Base-by-base conservation (phyloP, 164 flowering plant species). In the Vitis amurensis region DNA sequence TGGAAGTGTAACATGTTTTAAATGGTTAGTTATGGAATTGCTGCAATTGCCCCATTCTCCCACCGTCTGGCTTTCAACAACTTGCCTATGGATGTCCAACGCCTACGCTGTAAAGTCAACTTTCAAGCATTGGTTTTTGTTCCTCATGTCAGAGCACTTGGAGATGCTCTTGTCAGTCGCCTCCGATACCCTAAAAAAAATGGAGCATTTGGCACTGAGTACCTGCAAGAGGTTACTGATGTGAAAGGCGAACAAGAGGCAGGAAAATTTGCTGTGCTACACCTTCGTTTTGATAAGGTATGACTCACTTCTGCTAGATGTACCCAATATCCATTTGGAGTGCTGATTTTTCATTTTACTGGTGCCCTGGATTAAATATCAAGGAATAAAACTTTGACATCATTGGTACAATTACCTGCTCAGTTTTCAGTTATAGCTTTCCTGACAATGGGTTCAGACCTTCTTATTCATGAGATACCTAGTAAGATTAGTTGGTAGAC, bases 251-350 rank as follows among this genome's bases (percentile, higher is more conserved):
- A 64, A 23, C 77, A 71, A 65, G 75, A 75, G 17, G 69, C 76
- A 15, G 80, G 84, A 74, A 96, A 91, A 68, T 93, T 88, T 80
- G 97, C 82, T 62, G 99, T 88, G 59, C 85, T 96, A 12, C 99
- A 96, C 70, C 98, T 96, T 78, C 91, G 99, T 11, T 96, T 96
- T 79, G 99, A 96, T 71, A 96, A 96, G 94, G 99, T 89, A 88
- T 59, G 58, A 11, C 19, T 5, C 31, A n/a, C 10, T 15, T 1
- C 9, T 29, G 9, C 30, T 56, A 19, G 11, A 3, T 8, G 9
- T 59, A 19, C 50, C 13, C 29, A 14, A 50, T 8, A 12, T 30
- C 30, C 66, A 15, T 15, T 48, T 61, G 68, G 17, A 50, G 44
- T 29, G 12, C 11, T 49, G 37, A 17, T 57, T 62, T 67, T 62